Evolutionary conservation across 192 early-diverging fungal species (phyloP), one percentile per base, ranked within the genome.

Genomic region (Coemansia sp.): DNA sequence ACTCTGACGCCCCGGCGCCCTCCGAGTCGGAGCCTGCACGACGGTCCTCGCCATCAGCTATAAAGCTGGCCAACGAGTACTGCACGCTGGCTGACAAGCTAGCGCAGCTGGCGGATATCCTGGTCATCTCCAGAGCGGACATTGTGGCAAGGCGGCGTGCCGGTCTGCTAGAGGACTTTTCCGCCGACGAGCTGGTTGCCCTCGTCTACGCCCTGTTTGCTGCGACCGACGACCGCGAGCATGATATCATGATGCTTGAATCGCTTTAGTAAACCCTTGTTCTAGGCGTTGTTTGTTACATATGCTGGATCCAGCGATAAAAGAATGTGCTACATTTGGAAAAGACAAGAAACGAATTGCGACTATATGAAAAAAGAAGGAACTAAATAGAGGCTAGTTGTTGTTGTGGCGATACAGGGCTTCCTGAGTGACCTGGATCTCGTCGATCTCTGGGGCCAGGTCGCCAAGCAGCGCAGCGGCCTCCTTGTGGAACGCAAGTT

Each of bases 361-460:
- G n/a, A n/a, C n/a, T n/a, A n/a, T n/a, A n/a, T n/a, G n/a, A n/a
- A n/a, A n/a, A n/a, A n/a, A n/a, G n/a, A n/a, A n/a, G n/a, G n/a
- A n/a, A n/a, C n/a, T n/a, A n/a, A n/a, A n/a, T n/a, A n/a, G 7
- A 25, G 16, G 16, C 31, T 66, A 59, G 58, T 68, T 70, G 67
- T 69, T 63, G 51, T 75, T 66, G 60, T 89, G 68, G 68, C 91
- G 86, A 72, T 94, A 91, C 30, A 96, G 75, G 4, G 94, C 90
- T 61, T 99, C 96, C 69, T 97, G 95, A 5, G 94, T 95, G 30
- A 94, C 92, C 37, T 90, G 86, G 66, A 99, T 89, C 84, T 99
- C 95, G 63, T 97, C 95, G 52, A 99, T 88, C 70, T 99, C 95
- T 1, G 95, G 95, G 26, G 89, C 89, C 46, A 94, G 66, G 67